Conservation (phyloP, 2,329 filamentous ascomycete genomes). For the Ascomycota sp. region DNA sequence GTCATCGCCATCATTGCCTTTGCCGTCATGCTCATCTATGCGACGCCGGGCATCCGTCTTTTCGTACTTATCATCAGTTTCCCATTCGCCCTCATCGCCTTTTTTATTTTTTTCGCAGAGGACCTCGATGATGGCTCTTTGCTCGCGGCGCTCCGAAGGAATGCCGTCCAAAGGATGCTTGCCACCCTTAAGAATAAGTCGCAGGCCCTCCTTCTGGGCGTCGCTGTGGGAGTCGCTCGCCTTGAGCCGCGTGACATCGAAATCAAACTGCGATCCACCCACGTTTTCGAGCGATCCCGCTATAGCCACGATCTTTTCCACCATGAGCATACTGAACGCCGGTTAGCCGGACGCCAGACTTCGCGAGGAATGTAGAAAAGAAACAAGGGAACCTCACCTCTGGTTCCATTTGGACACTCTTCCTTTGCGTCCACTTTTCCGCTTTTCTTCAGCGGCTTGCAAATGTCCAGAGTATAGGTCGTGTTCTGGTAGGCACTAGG, state of each 20-base stretch:
- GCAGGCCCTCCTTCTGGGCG: conserved; percentile 48
- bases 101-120: conserved; percentile 54
- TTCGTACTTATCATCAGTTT: conserved; percentile 26
- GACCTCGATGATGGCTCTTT: conserved; percentile 70
- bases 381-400: conserved; percentile 27
- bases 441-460: conserved; percentile 41
- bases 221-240: conserved; percentile 43
- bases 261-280: conserved; percentile 40
- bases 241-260: conserved; percentile 44
- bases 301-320: conserved; percentile 46
- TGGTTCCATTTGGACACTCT: conserved; percentile 48
- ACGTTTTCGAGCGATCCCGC: conserved; percentile 46
- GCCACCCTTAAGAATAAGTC: conserved; percentile 45
- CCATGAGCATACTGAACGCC: conserved; percentile 42
- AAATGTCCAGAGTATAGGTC: conserved; percentile 68
- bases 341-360: not conserved
- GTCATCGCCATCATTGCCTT: conserved; percentile 18
- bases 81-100: conserved; percentile 53
- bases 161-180: conserved; percentile 29
- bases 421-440: conserved; percentile 32
- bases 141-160: conserved; percentile 28
- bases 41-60: conserved; percentile 2
- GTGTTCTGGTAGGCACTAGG: conserved; percentile 39
- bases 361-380: not conserved
- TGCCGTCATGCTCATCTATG: conserved; percentile 9